Base-by-base conservation (phyloP, 306 rosid species). In the Albizia julibrissin region DNA sequence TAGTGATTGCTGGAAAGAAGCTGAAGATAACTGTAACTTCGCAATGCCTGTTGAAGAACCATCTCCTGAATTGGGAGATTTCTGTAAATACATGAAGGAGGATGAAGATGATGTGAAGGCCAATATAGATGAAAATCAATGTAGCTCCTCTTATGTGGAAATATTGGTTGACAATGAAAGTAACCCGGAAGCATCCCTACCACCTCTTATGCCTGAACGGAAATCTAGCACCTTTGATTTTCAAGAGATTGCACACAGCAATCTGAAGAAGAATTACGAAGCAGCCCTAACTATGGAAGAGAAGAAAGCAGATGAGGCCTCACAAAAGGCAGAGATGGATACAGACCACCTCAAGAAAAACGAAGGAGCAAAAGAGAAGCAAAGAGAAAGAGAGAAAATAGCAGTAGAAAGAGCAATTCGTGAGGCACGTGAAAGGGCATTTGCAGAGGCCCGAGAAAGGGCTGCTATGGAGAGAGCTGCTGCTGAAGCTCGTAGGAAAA, bases 391-490 rank as follows among this genome's bases (percentile, higher is more conserved):
- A 70, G 98, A 93, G 87, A 95, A 83, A 85, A 80, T 85, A 75
- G 91, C 93, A 29, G 99, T 93, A 77, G 99, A 91, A 80, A 89
- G 97, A 88, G 94, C 89, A 68, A 87, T 95, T 33, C 94, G 94
- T 18, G 99, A 95, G 87, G 98, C 93, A 80, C 99, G 98, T 39
- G 92, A 91, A 86, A 89, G 98, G 88, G 97, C 99, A 80, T 91
- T 93, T 93, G 94, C 93, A 70, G 97, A 88, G 76, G 95, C 93
- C 80, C 85, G 86, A 74, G 97, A 93, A 80, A 89, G 94, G 90
- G 97, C 90, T 46, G 84, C 89, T 80, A 69, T 81, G 26, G 97
- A 83, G 84, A 91, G 86, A 82, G 92, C 92, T 83, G 86, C 91
- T 81, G 79, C 90, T 42, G 94, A 87, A 87, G 91, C 89, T 79